These are phyloP conservation scores for Cordyceps cateniannulata DNA, from an alignment of 2,329 filamentous ascomycete species.

Conservation along the genomic window DNA sequence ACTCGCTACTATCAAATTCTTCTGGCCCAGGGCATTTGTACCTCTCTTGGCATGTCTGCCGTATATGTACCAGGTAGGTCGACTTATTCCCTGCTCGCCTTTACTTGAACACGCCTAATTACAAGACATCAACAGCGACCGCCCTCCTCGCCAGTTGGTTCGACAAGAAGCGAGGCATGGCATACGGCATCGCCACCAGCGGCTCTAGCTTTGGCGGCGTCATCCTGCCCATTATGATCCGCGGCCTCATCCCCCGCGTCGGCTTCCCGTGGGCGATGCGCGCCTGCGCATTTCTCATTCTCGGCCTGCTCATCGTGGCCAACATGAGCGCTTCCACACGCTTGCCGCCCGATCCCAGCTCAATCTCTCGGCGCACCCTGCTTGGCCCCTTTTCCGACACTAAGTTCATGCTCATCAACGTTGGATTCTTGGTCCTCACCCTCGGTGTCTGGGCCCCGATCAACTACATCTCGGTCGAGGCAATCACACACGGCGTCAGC, in stretches of 20 bases:
- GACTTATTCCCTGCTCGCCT: too few relatives aligned
- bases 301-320: slow-evolving; percentile 24
- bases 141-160: slow-evolving; percentile 18
- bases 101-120: too few relatives aligned
- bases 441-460: slow-evolving; percentile 32
- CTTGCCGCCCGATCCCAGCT: slow-evolving; percentile 14
- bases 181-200: slow-evolving; percentile 22
- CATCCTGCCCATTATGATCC: slow-evolving; percentile 28
- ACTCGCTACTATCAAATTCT: slow-evolving; percentile 12
- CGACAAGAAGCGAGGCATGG: slow-evolving; percentile 19
- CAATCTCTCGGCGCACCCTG: slow-evolving; percentile 15
- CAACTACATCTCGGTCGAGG: slow-evolving; percentile 30
- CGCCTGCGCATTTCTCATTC: slow-evolving; percentile 25
- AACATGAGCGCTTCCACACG: slow-evolving; percentile 22
- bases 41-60: slow-evolving; percentile 13
- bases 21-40: slow-evolving; percentile 12
- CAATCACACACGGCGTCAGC: slow-evolving; percentile 21
- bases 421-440: slow-evolving; percentile 29
- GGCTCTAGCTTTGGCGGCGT: slow-evolving; percentile 27
- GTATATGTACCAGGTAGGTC: slow-evolving; percentile 7
- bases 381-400: slow-evolving; percentile 25
- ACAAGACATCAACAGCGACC: background rate
- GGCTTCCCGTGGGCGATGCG: slow-evolving; percentile 29
- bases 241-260: slow-evolving; percentile 22
- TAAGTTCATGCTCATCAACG: slow-evolving; percentile 24